Evolutionary conservation across 352 stramenopile species (phyloP), one percentile per base, ranked within the genome.

Genomic region (Globisporangium viniferum): DNA sequence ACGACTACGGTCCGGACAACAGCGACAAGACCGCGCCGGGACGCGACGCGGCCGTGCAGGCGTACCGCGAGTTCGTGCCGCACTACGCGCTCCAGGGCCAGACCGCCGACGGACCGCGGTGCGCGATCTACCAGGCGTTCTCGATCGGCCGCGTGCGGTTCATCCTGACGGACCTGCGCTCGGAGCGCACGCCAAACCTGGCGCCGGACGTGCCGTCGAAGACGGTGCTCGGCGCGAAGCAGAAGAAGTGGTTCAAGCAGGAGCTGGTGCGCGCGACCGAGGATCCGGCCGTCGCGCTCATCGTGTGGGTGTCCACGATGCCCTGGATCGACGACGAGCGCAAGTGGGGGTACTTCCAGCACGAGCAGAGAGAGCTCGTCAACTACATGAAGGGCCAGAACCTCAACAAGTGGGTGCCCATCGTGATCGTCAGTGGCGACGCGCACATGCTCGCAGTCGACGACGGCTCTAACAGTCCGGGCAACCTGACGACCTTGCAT

Each of bases 401-500:
- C 5, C 71, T 93, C 20, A 90, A 90, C 68, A 80, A 78, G 41
- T 88, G 74, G 73, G 85, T 91, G 29, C 83, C 81, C 2, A 81
- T 97, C 53, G 76, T 97, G 14, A 90, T 97, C 58, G 72, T 95
- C 15, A 92, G 84, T 58, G 90, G 90, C 22, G 90, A 97, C 61
- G 90, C 90, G 39, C 90, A 97, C 67, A 97, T 97, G 90, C 73
- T 97, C 12, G 90, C 89, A 10, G 78, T 95, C 18, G 90, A 97
- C 41, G 88, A 97, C 49, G 90, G 90, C 8, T 71, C 66, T 12
- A 63, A 95, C 72, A 91, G 76, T 35, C 83, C 86, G 0, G 90
- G 88, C 2, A 90, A 93, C 55, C 71, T 97, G 27, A 86, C 80
- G 12, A 69, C 89, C 8, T 83, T 97, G 31, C 90, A 97, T 33